Conservation (phyloP, 2,329 filamentous ascomycete species). For the Alternaria consortialis region DNA sequence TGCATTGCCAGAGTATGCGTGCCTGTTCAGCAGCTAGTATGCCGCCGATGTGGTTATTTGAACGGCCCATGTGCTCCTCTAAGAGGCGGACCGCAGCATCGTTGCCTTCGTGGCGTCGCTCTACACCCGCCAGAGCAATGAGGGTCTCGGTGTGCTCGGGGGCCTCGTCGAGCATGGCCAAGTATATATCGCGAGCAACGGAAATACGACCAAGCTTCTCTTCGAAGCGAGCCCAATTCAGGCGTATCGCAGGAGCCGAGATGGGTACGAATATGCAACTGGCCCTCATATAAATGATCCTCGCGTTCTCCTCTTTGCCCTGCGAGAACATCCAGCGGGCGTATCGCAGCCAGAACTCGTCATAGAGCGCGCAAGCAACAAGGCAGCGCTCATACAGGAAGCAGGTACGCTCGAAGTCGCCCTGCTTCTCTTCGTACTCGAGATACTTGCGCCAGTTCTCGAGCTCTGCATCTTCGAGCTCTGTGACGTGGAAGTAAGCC, state of each 20-base stretch:
- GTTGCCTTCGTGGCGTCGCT: conserved; percentile 82
- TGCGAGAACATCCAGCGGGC: conserved; percentile 85
- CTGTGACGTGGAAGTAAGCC: conserved; percentile 95
- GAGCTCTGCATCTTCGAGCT: conserved; percentile 85
- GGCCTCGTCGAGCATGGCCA: conserved; percentile 76
- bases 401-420: conserved; percentile 75
- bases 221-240: conserved; percentile 95
- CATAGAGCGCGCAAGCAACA: conserved; percentile 91
- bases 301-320: conserved; percentile 85
- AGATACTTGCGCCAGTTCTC: conserved; percentile 95
- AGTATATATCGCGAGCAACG: conserved; percentile 84
- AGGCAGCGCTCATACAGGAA: conserved; percentile 95
- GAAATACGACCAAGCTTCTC: conserved; percentile 81
- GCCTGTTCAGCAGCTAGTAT: conserved; percentile 91
- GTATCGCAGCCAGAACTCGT: conserved; percentile 98
- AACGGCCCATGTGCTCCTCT: conserved; percentile 77
- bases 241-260: conserved; percentile 80
- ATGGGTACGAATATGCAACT: conserved; percentile 87
- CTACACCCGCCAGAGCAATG: conserved; percentile 84
- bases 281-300: conserved; percentile 90
- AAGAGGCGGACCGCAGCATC: conserved; percentile 86
- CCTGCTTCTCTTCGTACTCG: conserved; percentile 91
- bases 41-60: conserved; percentile 83
- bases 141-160: conserved; percentile 89
- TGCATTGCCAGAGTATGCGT: conserved; percentile 83